phyloP scores from a whole-genome alignment of 164 flowering plant genomes.

The Vitis rupestris region DNA sequence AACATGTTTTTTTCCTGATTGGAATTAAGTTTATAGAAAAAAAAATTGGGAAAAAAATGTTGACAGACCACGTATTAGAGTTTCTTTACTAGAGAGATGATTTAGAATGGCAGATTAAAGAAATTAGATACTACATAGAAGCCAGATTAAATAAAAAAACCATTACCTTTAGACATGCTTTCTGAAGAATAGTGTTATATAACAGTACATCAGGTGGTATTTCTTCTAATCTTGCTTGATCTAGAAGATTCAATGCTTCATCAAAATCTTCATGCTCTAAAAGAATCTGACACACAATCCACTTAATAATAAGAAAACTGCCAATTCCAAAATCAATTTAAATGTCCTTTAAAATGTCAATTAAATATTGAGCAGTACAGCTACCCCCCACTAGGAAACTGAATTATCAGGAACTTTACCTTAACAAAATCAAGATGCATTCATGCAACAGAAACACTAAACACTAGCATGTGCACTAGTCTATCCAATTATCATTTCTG shows the following conservation, averaged over 20 bases:
- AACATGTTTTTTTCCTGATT: too few relatives aligned
- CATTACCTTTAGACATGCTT: constrained; percentile 54
- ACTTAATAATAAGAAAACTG: not conserved
- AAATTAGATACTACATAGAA: not conserved
- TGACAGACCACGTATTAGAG: not conserved
- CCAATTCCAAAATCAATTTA: not conserved
- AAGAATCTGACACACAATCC: constrained; percentile 46
- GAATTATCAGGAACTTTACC: too few relatives aligned
- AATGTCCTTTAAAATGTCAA: too few relatives aligned
- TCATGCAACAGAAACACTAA: too few relatives aligned
- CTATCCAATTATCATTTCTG: too few relatives aligned
- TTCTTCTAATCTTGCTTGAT: constrained; percentile 48
- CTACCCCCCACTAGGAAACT: too few relatives aligned
- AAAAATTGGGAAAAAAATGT: not conserved
- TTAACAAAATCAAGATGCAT: too few relatives aligned
- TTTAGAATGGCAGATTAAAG: not conserved
- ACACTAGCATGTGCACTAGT: too few relatives aligned
- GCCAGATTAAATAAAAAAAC: not conserved
- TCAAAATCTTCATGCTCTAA: constrained; percentile 45
- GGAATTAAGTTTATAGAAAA: not conserved
- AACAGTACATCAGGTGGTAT: constrained; percentile 51
- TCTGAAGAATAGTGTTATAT: constrained; percentile 62
- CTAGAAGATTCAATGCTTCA: constrained; percentile 59
- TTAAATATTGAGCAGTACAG: too few relatives aligned
- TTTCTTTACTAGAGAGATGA: too few relatives aligned